Evolutionary conservation across 2,329 filamentous ascomycete species (phyloP).

Genomic region (Fusarium lyarnte): DNA sequence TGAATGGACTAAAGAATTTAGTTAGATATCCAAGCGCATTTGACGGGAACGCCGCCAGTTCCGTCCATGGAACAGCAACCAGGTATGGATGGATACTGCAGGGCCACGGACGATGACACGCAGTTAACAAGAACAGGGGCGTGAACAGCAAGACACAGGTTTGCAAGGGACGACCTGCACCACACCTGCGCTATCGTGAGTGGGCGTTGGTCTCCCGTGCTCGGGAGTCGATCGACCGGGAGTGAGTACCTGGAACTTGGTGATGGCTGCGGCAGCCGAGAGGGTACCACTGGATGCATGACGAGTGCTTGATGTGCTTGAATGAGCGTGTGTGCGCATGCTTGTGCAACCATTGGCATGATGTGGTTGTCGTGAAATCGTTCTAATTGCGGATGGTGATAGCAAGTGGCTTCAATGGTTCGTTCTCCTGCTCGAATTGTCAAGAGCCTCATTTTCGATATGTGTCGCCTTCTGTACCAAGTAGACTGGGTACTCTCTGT

Average conservation of each 20-base stretch:
- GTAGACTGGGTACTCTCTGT: neutral
- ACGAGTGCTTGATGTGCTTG: conserved; percentile 5
- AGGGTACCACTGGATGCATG: conserved; percentile 30
- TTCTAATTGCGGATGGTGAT: conserved; percentile 8
- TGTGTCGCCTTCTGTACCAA: neutral
- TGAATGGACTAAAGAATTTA: conserved; percentile 6
- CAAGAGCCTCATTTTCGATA: neutral
- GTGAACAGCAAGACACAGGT: conserved; percentile 13
- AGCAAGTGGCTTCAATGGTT: conserved; percentile 13
- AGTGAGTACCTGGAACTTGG: conserved; percentile 20
- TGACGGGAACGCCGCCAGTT: conserved; percentile 29
- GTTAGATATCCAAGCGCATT: conserved; percentile 16
- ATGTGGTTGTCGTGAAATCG: conserved; percentile 1
- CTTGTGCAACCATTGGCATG: conserved; percentile 2
- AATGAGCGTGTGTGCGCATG: neutral
- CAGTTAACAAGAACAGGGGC: conserved; percentile 32
- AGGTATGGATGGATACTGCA: conserved; percentile 21
- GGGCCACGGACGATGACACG: conserved; percentile 33
- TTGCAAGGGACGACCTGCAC: conserved; percentile 20
- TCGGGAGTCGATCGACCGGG: conserved; percentile 31
- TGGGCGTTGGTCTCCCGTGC: conserved; percentile 20
- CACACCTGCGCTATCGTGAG: conserved; percentile 1
- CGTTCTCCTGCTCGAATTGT: neutral
- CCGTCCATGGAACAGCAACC: conserved; percentile 19
- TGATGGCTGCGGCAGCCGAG: conserved; percentile 31